These are phyloP conservation scores for Hypholoma sublateritium DNA, from an alignment of 768 basidiomycete genomes.

Conservation along the genomic window DNA sequence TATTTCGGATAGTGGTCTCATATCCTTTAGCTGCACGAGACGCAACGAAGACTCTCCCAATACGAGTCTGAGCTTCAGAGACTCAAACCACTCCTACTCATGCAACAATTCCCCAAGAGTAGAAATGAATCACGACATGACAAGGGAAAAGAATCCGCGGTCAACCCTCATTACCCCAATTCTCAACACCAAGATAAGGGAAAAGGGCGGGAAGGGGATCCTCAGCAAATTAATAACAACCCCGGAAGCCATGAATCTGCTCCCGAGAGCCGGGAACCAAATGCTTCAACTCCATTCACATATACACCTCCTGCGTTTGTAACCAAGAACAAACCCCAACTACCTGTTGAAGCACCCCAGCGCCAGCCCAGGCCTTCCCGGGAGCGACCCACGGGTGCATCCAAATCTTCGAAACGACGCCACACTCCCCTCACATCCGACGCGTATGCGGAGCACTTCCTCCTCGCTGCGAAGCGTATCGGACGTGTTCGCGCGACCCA, in stretches of 20 bases:
- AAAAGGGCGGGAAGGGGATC: conserved; percentile 20
- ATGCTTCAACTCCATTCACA: too few species aligned
- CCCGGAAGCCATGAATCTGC: too few species aligned
- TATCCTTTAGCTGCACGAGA: conserved; percentile 52
- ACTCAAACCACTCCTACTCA: conserved; percentile 66
- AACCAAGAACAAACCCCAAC: too few species aligned
- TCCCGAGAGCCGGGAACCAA: too few species aligned
- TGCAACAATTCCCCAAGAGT: conserved; percentile 47
- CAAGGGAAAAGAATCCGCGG: too few species aligned
- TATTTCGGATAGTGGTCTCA: background rate
- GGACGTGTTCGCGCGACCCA: conserved; percentile 60
- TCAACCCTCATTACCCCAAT: conserved; percentile 5
- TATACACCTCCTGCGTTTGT: too few species aligned
- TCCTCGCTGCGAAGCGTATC: conserved; percentile 69
- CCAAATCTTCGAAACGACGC: conserved; percentile 15
- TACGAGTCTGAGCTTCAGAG: conserved; percentile 66
- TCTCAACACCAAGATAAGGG: conserved; percentile 18
- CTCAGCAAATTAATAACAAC: background rate
- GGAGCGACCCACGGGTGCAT: conserved; percentile 5
- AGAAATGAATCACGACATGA: conserved; percentile 6
- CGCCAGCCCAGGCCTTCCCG: conserved; percentile 7
- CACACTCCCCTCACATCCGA: conserved; percentile 46
- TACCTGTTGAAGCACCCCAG: too few species aligned
- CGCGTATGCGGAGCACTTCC: conserved; percentile 68
- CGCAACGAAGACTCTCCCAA: conserved; percentile 48